Percentiles rank a stretch among this genome's conserved stretches.
Evolutionary conservation across 257 asterid species (phyloP).

Genomic region (Fraxinus quadrangulata): DNA sequence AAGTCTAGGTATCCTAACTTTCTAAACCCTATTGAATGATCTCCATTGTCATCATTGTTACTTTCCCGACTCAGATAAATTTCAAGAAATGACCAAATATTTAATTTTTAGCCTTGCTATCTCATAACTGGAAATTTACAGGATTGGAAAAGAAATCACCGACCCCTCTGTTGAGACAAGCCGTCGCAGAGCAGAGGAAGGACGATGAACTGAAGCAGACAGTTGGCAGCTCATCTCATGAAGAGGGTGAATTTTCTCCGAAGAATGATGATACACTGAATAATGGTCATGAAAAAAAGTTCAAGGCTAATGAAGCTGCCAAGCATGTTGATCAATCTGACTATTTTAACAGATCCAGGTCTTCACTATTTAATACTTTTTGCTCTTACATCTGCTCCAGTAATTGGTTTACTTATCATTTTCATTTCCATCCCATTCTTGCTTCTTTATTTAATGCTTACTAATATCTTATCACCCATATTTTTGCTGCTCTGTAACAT

Average conservation of each 20-base stretch:
- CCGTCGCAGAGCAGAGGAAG: constrained; percentile 32
- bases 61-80: constrained; percentile 8
- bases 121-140: constrained; percentile 29
- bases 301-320: constrained; percentile 35
- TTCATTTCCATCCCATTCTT: constrained; percentile 3
- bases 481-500: neutral
- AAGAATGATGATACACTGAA: constrained; percentile 43
- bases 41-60: constrained; percentile 8
- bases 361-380: constrained; percentile 13
- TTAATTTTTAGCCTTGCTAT: constrained; percentile 13
- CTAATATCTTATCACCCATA: neutral
- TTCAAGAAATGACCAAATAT: neutral
- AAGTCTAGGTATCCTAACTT: constrained; percentile 39
- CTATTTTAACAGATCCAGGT: constrained; percentile 66
- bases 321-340: constrained; percentile 30
- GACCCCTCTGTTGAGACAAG: constrained; percentile 30
- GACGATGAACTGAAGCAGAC: constrained; percentile 32
- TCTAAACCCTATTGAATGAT: constrained; percentile 13
- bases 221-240: constrained; percentile 43
- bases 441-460: constrained; percentile 9
- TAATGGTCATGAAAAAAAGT: constrained; percentile 45
- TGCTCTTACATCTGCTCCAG: constrained; percentile 10
- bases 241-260: constrained; percentile 63
- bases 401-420: neutral
- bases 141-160: constrained; percentile 38